Conservation (phyloP, 768 basidiomycete species). For the Suillus clintonianus region DNA sequence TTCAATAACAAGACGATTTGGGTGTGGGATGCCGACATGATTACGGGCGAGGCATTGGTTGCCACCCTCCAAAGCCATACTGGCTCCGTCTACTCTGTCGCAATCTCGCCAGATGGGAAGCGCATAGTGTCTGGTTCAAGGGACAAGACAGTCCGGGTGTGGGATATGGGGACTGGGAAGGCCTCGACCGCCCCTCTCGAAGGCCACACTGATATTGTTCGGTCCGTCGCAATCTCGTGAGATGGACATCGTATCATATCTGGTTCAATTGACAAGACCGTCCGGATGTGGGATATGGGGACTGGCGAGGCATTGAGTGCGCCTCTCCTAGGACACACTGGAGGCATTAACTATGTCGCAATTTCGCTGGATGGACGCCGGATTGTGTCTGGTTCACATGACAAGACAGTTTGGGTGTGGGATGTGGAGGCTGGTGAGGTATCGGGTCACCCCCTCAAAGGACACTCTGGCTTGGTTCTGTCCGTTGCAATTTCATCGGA, state of each 20-base stretch:
- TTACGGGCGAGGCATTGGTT: too few relatives aligned
- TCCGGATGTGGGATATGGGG: background rate
- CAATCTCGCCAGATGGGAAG: background rate
- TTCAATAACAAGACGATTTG: background rate
- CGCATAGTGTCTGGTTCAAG: background rate
- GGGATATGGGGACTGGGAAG: background rate
- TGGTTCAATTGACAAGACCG: slow-evolving; percentile 1
- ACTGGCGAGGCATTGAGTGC: background rate
- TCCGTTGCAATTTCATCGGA: too few relatives aligned
- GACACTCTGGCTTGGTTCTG: background rate
- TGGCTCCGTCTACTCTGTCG: background rate
- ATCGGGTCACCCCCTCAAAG: background rate
- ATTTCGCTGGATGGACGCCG: slow-evolving; percentile 7
- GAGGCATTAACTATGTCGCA: background rate
- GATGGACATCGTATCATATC: slow-evolving; percentile 3
- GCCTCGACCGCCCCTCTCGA: too few relatives aligned
- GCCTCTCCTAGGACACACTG: background rate
- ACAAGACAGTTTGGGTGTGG: background rate
- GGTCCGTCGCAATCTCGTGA: slow-evolving; percentile 12
- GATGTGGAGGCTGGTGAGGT: background rate
- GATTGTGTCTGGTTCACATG: background rate
- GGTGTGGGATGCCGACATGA: background rate
- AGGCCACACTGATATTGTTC: slow-evolving; percentile 6
- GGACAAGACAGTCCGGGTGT: background rate
- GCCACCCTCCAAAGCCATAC: too few relatives aligned